Conservation (phyloP, 306 rosid species). For the Potentilla sterilis region DNA sequence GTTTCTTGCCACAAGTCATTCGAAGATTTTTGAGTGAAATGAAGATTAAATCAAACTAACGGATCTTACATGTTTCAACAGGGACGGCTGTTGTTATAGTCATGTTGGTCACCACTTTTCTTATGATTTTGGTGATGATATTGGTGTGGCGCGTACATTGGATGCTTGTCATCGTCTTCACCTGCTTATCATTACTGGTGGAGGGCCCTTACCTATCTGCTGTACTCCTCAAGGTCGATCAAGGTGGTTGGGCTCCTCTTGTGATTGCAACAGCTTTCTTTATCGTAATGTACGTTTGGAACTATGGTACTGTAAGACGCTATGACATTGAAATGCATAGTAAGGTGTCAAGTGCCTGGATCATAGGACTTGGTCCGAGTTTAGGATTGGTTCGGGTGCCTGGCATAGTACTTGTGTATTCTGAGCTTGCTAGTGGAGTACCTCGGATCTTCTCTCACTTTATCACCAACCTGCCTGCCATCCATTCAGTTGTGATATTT, state of each 20-base stretch:
- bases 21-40: not conserved
- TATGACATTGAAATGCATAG: constrained; percentile 86
- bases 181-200: constrained; percentile 61
- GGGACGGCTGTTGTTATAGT: constrained; percentile 91
- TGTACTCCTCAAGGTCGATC: constrained; percentile 74
- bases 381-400: constrained; percentile 95
- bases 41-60: constrained; percentile 6
- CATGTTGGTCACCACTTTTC: constrained; percentile 83
- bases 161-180: constrained; percentile 68
- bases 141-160: constrained; percentile 95
- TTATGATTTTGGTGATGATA: constrained; percentile 83
- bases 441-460: constrained; percentile 94
- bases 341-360: constrained; percentile 96
- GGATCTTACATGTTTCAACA: constrained; percentile 42
- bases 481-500: constrained; percentile 83
- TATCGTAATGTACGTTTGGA: constrained; percentile 84
- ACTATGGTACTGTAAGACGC: constrained; percentile 77
- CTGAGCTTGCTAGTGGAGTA: constrained; percentile 89
- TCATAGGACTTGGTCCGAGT: constrained; percentile 95
- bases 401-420: constrained; percentile 86
- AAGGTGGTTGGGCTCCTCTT: constrained; percentile 99
- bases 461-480: constrained; percentile 93
- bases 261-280: constrained; percentile 75
- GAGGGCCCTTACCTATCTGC: constrained; percentile 86
- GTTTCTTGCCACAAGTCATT: not conserved